Percentiles rank a stretch among this genome's conserved stretches.
These are phyloP conservation scores for Cercospora nicotianae DNA, from an alignment of 2,329 filamentous ascomycete genomes.

Conservation along the genomic window DNA sequence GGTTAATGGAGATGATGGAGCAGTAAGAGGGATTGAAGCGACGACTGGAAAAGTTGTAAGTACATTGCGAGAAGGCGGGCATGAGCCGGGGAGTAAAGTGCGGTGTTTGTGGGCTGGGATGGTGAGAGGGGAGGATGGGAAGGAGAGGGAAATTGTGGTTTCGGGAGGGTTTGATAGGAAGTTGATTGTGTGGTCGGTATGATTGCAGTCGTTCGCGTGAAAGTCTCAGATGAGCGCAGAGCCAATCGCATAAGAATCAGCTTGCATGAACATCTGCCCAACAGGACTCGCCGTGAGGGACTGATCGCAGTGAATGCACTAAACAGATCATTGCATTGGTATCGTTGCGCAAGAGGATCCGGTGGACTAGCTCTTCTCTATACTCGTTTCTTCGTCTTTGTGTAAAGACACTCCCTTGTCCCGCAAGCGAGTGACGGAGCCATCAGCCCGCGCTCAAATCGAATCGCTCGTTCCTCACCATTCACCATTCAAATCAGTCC, in stretches of 20 bases:
- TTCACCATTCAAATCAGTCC: background rate
- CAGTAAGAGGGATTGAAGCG: slow-evolving; percentile 60
- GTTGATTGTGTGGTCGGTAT: slow-evolving; percentile 57
- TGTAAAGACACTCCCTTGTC: background rate
- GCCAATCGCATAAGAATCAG: background rate
- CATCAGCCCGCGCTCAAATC: background rate
- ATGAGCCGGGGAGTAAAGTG: slow-evolving; percentile 60
- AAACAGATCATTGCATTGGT: background rate
- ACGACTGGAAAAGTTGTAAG: slow-evolving; percentile 58
- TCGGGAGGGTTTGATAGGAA: slow-evolving; percentile 66
- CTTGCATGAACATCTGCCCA: background rate
- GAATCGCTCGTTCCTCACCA: background rate
- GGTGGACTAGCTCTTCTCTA: background rate
- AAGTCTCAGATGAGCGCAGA: background rate
- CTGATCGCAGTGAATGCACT: background rate
- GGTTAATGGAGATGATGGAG: slow-evolving; percentile 65
- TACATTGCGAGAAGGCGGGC: slow-evolving; percentile 47
- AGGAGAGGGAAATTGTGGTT: slow-evolving; percentile 55
- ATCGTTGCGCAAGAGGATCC: background rate
- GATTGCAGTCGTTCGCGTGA: background rate
- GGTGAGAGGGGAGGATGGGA: slow-evolving; percentile 34
- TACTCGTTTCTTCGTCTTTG: background rate
- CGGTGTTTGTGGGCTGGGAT: slow-evolving; percentile 58
- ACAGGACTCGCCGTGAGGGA: background rate
- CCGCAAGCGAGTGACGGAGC: background rate